A percentile compares a stretch with the other conserved stretches of the same genome.
Evolutionary conservation across 1,284 basidiomycete genomes (phyloP).

Genomic region (Cutaneotrichosporon cyanovorans): DNA sequence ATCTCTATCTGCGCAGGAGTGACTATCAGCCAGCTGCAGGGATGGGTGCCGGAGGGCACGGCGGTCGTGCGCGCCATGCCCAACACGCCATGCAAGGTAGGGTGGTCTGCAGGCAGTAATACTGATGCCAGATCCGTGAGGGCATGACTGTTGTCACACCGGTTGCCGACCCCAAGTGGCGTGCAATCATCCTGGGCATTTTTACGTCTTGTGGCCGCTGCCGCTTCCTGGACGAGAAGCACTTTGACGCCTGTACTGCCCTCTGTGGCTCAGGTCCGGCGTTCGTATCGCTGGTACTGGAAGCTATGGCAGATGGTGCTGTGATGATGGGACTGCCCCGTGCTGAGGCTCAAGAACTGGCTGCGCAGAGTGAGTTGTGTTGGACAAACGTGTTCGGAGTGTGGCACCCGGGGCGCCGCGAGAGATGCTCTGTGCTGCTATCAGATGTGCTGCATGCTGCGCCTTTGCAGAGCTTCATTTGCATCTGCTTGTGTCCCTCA

Average conservation of each 20-base stretch:
- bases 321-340: slow-evolving; percentile 99
- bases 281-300: slow-evolving; percentile 92
- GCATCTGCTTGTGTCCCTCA: too few relatives aligned
- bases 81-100: slow-evolving; percentile 91
- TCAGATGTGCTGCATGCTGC: too few relatives aligned
- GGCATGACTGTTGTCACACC: slow-evolving; percentile 88
- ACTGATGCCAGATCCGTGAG: slow-evolving; percentile 69
- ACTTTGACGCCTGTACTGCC: slow-evolving; percentile 97
- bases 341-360: slow-evolving; percentile 85
- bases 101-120: slow-evolving; percentile 18
- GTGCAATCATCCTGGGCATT: slow-evolving; percentile 76
- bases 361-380: slow-evolving; percentile 82
- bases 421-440: too few relatives aligned
- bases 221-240: slow-evolving; percentile 89
- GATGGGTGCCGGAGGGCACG: slow-evolving; percentile 67
- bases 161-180: slow-evolving; percentile 48
- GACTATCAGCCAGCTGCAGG: slow-evolving; percentile 70
- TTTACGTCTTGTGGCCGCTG: slow-evolving; percentile 92
- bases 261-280: slow-evolving; percentile 94
- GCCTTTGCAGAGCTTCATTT: too few relatives aligned
- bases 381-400: too few relatives aligned
- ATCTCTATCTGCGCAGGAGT: slow-evolving; percentile 96
- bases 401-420: too few relatives aligned
- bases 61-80: slow-evolving; percentile 95
- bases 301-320: slow-evolving; percentile 98